Base-by-base conservation (phyloP, 345 rosid genomes). In the Erysimum cheiranthoides region DNA sequence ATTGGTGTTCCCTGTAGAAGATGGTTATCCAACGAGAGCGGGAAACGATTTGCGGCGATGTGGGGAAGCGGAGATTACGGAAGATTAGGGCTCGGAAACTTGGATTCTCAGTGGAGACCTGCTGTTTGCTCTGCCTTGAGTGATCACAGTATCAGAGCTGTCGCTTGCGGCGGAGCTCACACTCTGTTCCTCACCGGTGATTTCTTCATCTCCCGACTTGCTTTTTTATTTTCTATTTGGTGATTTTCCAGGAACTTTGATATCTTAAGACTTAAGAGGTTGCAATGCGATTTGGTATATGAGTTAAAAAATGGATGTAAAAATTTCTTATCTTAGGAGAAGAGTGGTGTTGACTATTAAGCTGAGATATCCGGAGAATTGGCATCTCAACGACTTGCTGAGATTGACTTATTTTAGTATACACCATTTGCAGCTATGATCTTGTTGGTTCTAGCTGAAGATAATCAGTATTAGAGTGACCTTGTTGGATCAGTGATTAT, bases 61-160 rank as follows among this genome's bases (percentile, higher is more conserved):
- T 94, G 97, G 97, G 98, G 98, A 5, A 90, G 90, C 53, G 98
- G 98, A 11, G 97, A 94, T 71, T 83, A 81, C 54, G 97, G 97
- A 3, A 87, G 96, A 63, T 81, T 92, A 71, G 98, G 98, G 34
- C 73, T 84, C 10, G 93, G 96, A 10, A 75, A 56, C 63, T 79
- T 92, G 79, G 86, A 89, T 45, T 92, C 97, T 68, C 92, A 77
- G 69, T 89, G 93, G 90, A 79, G 66, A 39, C 95, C 98, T 38
- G 56, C 85, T 27, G 25, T 73, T 66, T 73, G 76, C 73, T 82
- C 94, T 31, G 74, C 87, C 12, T 84, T 91, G 56, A 68, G 65
- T 17, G 68, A 78, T 65, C 86, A 83, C 4, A 21, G 67, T 67
- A 86, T 90, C 57, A 85, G 75, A 42, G 83, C 96, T 77, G 70